A percentile compares a stretch with the other conserved stretches of the same genome.
Evolutionary conservation across 1,139 yeast species (phyloP).

Genomic region (Eremothecium coryli): DNA sequence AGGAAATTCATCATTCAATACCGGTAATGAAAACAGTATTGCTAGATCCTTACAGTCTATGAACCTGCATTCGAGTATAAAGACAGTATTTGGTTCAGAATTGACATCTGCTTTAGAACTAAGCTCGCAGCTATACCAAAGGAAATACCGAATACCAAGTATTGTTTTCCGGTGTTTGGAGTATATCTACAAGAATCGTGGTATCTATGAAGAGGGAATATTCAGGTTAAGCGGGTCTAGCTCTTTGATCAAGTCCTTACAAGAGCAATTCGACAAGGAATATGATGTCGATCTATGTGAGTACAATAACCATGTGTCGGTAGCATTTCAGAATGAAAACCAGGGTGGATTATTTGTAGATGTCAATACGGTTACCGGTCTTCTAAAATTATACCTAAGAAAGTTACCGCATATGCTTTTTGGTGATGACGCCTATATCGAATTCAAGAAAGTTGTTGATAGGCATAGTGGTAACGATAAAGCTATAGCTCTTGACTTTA

Average conservation of each 20-base stretch:
- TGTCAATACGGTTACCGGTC: slow-evolving; percentile 71
- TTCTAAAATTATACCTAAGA: slow-evolving; percentile 64
- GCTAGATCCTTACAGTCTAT: slow-evolving; percentile 25
- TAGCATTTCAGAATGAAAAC: slow-evolving; percentile 24
- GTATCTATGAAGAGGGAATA: slow-evolving; percentile 79
- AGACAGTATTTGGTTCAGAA: slow-evolving; percentile 56
- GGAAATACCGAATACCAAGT: slow-evolving; percentile 51
- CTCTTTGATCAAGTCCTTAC: slow-evolving; percentile 61
- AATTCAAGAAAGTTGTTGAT: slow-evolving; percentile 33
- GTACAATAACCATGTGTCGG: slow-evolving; percentile 15
- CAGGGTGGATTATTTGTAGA: slow-evolving; percentile 32
- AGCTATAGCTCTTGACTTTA: slow-evolving; percentile 29
- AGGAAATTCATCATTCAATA: neutral
- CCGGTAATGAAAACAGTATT: slow-evolving; percentile 16
- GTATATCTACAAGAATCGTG: slow-evolving; percentile 56
- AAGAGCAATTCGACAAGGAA: slow-evolving; percentile 54
- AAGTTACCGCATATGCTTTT: slow-evolving; percentile 61
- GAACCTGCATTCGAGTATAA: slow-evolving; percentile 19
- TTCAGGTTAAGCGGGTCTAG: slow-evolving; percentile 89
- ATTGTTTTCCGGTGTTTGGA: slow-evolving; percentile 70
- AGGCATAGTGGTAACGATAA: slow-evolving; percentile 24
- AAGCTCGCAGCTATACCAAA: slow-evolving; percentile 41
- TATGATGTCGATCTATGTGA: slow-evolving; percentile 59
- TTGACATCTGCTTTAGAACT: slow-evolving; percentile 43
- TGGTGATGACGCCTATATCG: slow-evolving; percentile 40